Base-by-base conservation (phyloP, 805 yeast genomes). In the Sugiyamaella lignohabitans region DNA sequence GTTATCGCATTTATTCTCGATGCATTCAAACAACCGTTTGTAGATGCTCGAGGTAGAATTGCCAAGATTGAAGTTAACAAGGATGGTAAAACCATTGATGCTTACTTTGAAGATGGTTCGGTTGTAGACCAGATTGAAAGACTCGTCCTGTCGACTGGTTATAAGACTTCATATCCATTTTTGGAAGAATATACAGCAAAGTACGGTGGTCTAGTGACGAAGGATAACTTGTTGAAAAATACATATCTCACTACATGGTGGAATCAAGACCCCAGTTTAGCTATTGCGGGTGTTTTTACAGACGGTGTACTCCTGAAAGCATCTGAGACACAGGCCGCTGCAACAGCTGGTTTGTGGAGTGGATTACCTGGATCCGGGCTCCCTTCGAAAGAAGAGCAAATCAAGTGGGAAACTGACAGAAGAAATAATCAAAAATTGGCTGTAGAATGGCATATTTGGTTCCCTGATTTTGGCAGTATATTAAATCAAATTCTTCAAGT, bases 181-280 rank as follows among this genome's bases (percentile, higher is more conserved):
- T 20, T 53, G 38, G 44, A 49, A 4, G 38, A 40, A 11, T 49
- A 44, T 35, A 20, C 42, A 10, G 20, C 21, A 3, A 18, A 40
- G 18, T 39, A 39, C 22, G 52, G 51, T 3, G 51, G 53, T 14
- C 48, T 55, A 20, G 37, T 55, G 6, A 40, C 44, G 18, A 54
- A 62, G 41, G 71, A 70, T 2, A 49, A 40, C 23, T 57, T 56
- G 34, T 58, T 69, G 10, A 60, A 59, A 11, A 59, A 61, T 14
- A 42, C 62, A 10, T 71, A 67, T 56, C 64, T 66, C 50, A 72
- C 69, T 46, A 58, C 70, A 6, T 65, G 71, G 46, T 62, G 64
- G 47, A 56, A 58, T 38, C 49, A 60, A 27, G 71, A 70, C 51
- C 71, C 73, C 1, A 62, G 65, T 35, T 50, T 71, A 32, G 60